Base-by-base conservation (phyloP, 116 monocot genomes). In the Posidonia oceanica region DNA sequence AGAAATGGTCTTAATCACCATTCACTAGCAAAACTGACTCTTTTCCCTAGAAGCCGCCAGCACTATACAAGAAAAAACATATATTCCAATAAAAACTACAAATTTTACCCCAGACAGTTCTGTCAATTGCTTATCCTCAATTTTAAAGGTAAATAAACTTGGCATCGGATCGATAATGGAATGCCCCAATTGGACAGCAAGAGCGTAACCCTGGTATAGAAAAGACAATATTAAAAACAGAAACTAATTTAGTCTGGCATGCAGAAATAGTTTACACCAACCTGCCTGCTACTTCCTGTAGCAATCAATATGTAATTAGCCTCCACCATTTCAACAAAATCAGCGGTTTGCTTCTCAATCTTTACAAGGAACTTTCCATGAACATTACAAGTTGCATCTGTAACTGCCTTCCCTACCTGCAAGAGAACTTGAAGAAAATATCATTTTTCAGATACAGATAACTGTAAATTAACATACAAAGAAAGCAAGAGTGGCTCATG, bases 101-200 rank as follows among this genome's bases (percentile, higher is more conserved):
- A 58, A 18, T 67, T 69, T 77, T 88, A 96, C 96, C 91, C 96
- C 96, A 75, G 96, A 89, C 59, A 96, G 77, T 61, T 66, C 83
- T 52, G 80, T 60, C 58, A 96, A 59, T 37, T 80, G 71, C 61
- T 52, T 20, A 64, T 96, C 83, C 21, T 79, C 75, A 48, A 96
- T 83, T 79, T 89, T 96, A 59, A 96, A 96, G 62, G 96, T 91
- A 76, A 96, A 96, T 64, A 96, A 82, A 74, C 96, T 96, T 41
- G 96, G 96, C 67, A 85, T 71, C 70, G 96, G 96, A 15, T 91
- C 85, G 57, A 96, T 76, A 65, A 96, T 76, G 58, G 91, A 89
- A 75, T 96, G 96, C 18, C 89, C 96, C 75, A 96, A 85, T 60
- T 87, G 77, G 68, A 63, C 48, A 63, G 91, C 91, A 77, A 96